Base-by-base conservation (phyloP, 352 stramenopile species). In the Pythium sp. region DNA sequence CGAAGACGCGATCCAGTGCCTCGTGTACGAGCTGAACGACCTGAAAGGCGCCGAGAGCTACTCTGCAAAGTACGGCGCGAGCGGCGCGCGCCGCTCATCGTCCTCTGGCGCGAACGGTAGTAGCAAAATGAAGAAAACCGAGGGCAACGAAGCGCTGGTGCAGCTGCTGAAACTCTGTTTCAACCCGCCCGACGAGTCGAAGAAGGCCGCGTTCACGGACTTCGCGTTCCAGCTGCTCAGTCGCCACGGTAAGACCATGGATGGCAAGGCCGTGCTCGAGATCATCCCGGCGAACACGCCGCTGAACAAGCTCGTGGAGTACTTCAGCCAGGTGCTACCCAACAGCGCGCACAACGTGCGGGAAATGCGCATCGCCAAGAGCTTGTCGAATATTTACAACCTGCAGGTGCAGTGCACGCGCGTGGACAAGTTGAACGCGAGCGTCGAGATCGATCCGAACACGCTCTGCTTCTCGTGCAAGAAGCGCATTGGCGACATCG, bases 371-470 rank as follows among this genome's bases (percentile, higher is more conserved):
- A 90, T 96, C 34, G 79, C 81, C 11, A 88, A 92, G 73, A 92
- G 83, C 59, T 64, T 96, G 64, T 94, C 85, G 54, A 96, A 96
- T 75, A 85, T 96, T 34, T 96, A 94, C 81, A 96, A 96, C 70
- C 77, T 96, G 36, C 88, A 96, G 71, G 86, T 96, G 49, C 88
- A 96, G 71, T 96, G 88, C 70, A 79, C 90, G 43, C 88, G 88
- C 58, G 88, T 96, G 15, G 84, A 93, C 30, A 90, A 86, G 58
- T 73, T 91, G 28, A 88, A 77, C 62, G 79, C 90, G 54, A 92
- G 79, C 68, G 83, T 94, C 53, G 86, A 96, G 76, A 87, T 96
- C 62, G 88, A 96, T 56, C 72, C 81, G 28, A 88, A 90, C 67
- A 92, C 88, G 34, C 72, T 84, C 5, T 96, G 88, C 67, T 82